A percentile compares a stretch with the other conserved stretches of the same genome.
Evolutionary conservation across 2,329 filamentous ascomycete genomes (phyloP).

Genomic region (Colletotrichum simmondsii): DNA sequence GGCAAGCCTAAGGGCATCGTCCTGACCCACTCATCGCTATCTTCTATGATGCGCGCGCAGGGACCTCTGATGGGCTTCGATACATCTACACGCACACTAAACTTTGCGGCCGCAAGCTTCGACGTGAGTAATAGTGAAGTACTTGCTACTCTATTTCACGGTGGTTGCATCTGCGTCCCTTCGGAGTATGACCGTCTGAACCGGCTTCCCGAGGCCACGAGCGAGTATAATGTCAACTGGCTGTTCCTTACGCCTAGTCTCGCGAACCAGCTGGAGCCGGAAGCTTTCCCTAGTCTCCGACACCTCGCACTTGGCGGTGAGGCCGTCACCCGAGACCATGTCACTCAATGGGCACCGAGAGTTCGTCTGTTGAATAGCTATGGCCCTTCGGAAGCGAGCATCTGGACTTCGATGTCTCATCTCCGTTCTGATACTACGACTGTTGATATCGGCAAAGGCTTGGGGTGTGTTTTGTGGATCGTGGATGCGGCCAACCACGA

Average conservation of each 20-base stretch:
- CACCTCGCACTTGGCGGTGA: too few species aligned
- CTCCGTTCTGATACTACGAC: not conserved
- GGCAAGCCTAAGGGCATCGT: constrained; percentile 66
- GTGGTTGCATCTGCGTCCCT: constrained; percentile 15
- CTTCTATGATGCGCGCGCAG: not conserved
- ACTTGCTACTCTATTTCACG: not conserved
- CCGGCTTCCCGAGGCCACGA: not conserved
- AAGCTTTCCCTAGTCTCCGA: too few species aligned
- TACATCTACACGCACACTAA: not conserved
- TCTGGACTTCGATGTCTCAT: too few species aligned
- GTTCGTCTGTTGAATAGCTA: too few species aligned
- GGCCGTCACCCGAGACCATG: too few species aligned
- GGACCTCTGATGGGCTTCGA: not conserved
- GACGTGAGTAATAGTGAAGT: constrained; percentile 24
- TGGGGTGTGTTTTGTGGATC: constrained; percentile 41
- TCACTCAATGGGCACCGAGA: too few species aligned
- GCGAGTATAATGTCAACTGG: not conserved
- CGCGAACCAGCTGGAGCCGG: too few species aligned
- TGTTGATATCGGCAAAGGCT: not conserved
- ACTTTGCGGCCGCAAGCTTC: constrained; percentile 35
- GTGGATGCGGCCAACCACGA: constrained; percentile 39
- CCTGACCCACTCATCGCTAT: constrained; percentile 41
- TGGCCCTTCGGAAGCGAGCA: too few species aligned
- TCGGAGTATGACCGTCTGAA: not conserved
- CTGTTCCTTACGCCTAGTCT: too few species aligned